These are phyloP conservation scores for Ganoderma meredithae DNA, from an alignment of 1,284 basidiomycete species.

Conservation along the genomic window DNA sequence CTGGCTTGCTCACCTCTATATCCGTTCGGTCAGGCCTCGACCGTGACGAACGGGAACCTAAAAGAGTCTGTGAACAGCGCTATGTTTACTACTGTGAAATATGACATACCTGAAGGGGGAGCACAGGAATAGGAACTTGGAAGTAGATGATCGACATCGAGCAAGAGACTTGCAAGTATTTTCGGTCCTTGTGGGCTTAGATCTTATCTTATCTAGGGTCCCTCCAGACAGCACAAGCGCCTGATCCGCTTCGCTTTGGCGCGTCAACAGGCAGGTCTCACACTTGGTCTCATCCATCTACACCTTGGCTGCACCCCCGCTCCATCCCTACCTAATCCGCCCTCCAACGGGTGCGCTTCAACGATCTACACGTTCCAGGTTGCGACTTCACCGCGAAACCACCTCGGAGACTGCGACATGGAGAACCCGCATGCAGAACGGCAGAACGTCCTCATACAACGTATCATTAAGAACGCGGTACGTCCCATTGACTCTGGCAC, in stretches of 20 bases:
- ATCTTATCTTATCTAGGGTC: slow-evolving; percentile 5
- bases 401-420: slow-evolving; percentile 52
- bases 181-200: neutral
- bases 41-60: neutral
- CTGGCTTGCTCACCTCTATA: neutral
- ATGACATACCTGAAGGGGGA: neutral
- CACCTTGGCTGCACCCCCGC: no score
- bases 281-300: no score
- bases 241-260: no score
- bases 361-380: no score
- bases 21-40: no score
- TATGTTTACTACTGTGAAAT: neutral
- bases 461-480: slow-evolving; percentile 91
- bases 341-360: no score
- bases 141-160: slow-evolving; percentile 23
- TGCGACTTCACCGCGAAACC: no score
- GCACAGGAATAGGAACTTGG: neutral
- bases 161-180: slow-evolving; percentile 6
- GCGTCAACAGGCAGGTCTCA: no score
- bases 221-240: no score
- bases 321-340: no score
- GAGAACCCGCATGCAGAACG: slow-evolving; percentile 93
- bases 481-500: slow-evolving; percentile 38
- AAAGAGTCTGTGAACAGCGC: no score
- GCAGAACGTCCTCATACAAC: slow-evolving; percentile 87